Percentiles rank a stretch among this genome's conserved stretches.
Conservation (phyloP, 345 rosid species). For the Salix arbutifolia region DNA sequence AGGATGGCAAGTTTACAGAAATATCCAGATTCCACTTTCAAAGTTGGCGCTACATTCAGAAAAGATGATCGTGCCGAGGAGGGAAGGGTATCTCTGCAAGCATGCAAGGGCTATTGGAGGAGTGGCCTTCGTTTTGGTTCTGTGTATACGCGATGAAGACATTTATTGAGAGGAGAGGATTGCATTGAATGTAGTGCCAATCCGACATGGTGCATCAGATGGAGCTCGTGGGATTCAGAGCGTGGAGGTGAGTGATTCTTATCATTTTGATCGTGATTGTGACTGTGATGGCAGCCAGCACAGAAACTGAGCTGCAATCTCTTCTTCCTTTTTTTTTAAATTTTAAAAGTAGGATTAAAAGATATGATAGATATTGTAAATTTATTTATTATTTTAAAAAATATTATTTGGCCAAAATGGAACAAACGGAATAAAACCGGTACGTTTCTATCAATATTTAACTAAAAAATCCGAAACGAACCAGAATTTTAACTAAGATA, state of each 20-base stretch:
- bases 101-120: not conserved
- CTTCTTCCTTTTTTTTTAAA: too few relatives aligned
- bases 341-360: too few relatives aligned
- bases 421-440: too few relatives aligned
- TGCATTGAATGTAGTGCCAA: not conserved
- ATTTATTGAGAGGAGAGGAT: not conserved
- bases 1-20: not conserved
- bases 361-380: too few relatives aligned
- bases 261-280: not conserved
- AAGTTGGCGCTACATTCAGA: not conserved
- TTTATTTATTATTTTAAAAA: too few relatives aligned
- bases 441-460: too few relatives aligned
- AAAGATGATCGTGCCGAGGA: not conserved
- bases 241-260: constrained; percentile 4
- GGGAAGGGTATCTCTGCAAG: not conserved
- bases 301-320: not conserved
- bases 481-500: too few relatives aligned
- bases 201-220: constrained; percentile 22
- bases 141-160: not conserved
- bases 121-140: not conserved
- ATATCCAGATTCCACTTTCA: not conserved
- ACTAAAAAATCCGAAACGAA: too few relatives aligned
- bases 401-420: too few relatives aligned
- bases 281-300: not conserved
- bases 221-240: constrained; percentile 33